Evolutionary conservation across 768 basidiomycete species (phyloP).

Genomic region (Pleurotus platypus): DNA sequence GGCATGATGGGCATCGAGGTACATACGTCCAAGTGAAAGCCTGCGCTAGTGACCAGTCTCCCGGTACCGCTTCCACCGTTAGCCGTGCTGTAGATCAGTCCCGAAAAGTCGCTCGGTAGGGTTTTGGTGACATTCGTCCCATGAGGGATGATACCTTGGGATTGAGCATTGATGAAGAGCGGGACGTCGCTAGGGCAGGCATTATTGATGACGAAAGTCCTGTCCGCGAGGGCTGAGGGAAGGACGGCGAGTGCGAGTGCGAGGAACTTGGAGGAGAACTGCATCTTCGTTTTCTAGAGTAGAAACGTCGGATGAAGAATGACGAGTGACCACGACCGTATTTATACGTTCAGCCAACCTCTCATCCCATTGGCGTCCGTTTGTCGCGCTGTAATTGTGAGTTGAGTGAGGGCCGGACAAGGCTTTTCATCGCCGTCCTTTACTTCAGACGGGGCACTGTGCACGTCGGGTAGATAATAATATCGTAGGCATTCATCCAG

Average conservation of each 20-base stretch:
- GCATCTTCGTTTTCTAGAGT: no score
- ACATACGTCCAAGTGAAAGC: slow-evolving; percentile 16
- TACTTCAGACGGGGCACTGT: no score
- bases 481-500: no score
- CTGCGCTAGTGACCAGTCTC: slow-evolving; percentile 15
- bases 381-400: no score
- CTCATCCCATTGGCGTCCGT: no score
- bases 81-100: slow-evolving; percentile 18
- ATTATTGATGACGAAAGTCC: slow-evolving; percentile 16
- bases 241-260: background rate
- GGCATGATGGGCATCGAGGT: background rate
- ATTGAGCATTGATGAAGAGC: slow-evolving; percentile 13
- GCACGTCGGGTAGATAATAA: no score
- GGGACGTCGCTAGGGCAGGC: slow-evolving; percentile 18
- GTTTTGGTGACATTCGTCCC: slow-evolving; percentile 13
- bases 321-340: no score
- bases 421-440: no score
- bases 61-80: slow-evolving; percentile 18
- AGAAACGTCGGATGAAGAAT: no score
- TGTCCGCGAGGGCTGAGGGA: background rate
- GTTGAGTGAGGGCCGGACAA: no score
- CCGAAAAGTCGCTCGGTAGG: slow-evolving; percentile 10
- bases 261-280: background rate
- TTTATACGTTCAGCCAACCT: no score
- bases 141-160: slow-evolving; percentile 12